Conservation (phyloP, 2,329 filamentous ascomycete species). For the Berkeleyomyces rouxiae region DNA sequence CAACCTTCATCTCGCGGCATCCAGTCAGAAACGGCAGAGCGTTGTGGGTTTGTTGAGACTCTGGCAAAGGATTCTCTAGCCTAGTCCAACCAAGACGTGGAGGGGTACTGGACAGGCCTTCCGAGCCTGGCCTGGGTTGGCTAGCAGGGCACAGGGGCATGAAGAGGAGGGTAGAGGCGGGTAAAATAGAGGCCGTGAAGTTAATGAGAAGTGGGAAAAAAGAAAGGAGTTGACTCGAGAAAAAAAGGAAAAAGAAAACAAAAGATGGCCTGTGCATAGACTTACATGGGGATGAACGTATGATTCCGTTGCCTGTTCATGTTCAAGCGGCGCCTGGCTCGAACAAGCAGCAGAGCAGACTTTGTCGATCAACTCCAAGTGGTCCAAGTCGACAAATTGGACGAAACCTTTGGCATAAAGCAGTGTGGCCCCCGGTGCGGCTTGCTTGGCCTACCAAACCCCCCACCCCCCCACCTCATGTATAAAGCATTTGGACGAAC, state of each 20-base stretch:
- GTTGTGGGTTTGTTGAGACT: too few relatives aligned
- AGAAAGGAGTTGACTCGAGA: background rate
- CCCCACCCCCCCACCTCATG: too few relatives aligned
- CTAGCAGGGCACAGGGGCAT: background rate
- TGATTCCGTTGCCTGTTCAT: background rate
- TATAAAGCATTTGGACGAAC: too few relatives aligned
- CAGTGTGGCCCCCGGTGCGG: too few relatives aligned
- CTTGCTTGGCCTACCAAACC: too few relatives aligned
- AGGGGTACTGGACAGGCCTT: too few relatives aligned
- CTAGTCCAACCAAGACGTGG: too few relatives aligned
- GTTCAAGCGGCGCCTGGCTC: background rate
- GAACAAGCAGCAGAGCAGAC: background rate
- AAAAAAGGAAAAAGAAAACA: background rate
- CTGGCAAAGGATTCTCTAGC: too few relatives aligned
- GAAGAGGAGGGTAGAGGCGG: background rate
- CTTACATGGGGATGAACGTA: background rate
- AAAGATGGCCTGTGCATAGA: background rate
- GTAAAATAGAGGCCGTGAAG: background rate
- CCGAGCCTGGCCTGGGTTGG: background rate
- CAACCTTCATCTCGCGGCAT: too few relatives aligned
- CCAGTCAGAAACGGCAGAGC: too few relatives aligned
- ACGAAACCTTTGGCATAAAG: too few relatives aligned
- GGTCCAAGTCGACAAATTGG: too few relatives aligned
- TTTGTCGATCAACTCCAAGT: background rate
- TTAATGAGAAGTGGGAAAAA: background rate